phyloP scores from a whole-genome alignment of 2,329 filamentous ascomycete species.

The Dothiorella sarmentorum region DNA sequence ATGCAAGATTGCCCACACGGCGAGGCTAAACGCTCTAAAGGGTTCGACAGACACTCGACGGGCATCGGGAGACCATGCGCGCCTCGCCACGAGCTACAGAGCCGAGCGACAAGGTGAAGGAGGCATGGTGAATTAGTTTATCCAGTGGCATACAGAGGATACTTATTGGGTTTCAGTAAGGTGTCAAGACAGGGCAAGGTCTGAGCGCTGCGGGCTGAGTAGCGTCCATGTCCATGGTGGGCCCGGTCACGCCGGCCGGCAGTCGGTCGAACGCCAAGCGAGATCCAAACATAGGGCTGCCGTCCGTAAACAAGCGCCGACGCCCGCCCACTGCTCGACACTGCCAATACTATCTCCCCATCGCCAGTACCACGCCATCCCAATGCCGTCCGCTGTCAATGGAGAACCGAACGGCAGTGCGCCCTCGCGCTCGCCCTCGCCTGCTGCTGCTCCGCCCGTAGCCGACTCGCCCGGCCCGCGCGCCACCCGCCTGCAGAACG shows the following conservation, averaged over 20 bases:
- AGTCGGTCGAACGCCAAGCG: neutral
- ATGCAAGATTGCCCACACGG: too few relatives aligned
- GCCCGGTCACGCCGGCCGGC: neutral
- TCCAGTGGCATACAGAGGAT: neutral
- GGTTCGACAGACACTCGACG: too few relatives aligned
- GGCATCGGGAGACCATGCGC: neutral
- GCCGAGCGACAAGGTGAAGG: neutral
- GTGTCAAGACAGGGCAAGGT: neutral
- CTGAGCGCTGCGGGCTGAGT: neutral
- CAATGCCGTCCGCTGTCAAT: slow-evolving; percentile 31
- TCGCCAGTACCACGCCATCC: neutral
- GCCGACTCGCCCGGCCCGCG: slow-evolving; percentile 56
- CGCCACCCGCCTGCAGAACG: slow-evolving; percentile 57
- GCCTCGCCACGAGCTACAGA: neutral
- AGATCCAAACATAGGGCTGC: slow-evolving; percentile 7
- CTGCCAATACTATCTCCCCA: neutral
- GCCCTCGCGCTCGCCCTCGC: slow-evolving; percentile 46
- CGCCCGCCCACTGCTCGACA: slow-evolving; percentile 7
- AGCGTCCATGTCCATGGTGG: neutral
- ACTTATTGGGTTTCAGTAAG: slow-evolving; percentile 2
- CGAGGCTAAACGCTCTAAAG: too few relatives aligned
- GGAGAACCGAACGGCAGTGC: slow-evolving; percentile 13
- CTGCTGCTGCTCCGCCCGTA: slow-evolving; percentile 51
- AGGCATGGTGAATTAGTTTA: slow-evolving; percentile 1
- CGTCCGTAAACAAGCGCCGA: slow-evolving; percentile 9